Base-by-base conservation (phyloP, 257 asterid species). In the Salvia hispanica region DNA sequence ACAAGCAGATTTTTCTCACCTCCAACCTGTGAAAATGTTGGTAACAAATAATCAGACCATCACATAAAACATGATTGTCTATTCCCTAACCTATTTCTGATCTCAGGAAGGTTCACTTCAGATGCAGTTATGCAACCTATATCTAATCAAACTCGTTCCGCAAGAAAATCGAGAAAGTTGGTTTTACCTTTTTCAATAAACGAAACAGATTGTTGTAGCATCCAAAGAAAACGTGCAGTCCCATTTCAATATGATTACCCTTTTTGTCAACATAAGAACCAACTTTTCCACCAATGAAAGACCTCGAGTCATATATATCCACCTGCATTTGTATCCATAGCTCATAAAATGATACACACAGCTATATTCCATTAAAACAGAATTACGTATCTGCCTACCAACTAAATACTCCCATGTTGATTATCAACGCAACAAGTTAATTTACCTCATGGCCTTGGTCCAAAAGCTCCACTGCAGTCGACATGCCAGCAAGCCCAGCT, bases 401-500 rank as follows among this genome's bases (percentile, higher is more conserved):
- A n/a, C n/a, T n/a, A n/a, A n/a, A n/a, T n/a, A n/a, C n/a, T n/a
- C n/a, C n/a, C n/a, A n/a, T n/a, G n/a, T n/a, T n/a, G n/a, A n/a
- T n/a, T n/a, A n/a, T 55, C 36, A 54, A 58, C 18, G 56, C 50
- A 10, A 50, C 11, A 15, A 64, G 7, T 25, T 25, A 25, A 25
- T 25, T 39, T 54, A 94, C 97, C 99, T 94, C 99, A 31, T 94
- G 99, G 72, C 99, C 99, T 82, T 94, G 99, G 79, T 94, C 98
- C 82, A 94, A 82, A 79, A 94, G 99, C 85, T 94, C 99, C 71
- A 94, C 96, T 7, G 99, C 97, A 62, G 99, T 94, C 4, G 98
- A 94, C 99, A 94, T 94, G 76, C 98, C 99, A 51, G 99, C 97
- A 59, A 94, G 96, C 50, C 99, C 99, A 63, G 99, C 92, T 74